Conservation (phyloP, 2,329 filamentous ascomycete species). For the Thielaviopsis ethacetica region DNA sequence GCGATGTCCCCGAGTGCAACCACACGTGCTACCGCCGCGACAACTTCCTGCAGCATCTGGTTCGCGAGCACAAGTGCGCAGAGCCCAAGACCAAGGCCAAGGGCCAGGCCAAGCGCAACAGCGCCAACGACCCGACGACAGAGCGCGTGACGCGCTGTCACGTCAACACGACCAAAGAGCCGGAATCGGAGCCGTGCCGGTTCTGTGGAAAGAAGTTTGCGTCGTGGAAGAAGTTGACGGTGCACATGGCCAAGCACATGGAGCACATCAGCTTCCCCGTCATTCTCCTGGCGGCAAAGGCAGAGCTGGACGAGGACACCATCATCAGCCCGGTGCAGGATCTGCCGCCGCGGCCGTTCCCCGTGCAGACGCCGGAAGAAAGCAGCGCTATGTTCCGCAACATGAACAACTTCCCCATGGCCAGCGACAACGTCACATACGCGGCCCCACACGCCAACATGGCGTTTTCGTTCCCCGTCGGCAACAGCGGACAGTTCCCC, state of each 20-base stretch:
- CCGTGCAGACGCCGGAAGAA: neutral
- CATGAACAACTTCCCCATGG: neutral
- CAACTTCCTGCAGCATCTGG: slow-evolving; percentile 84
- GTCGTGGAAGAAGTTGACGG: slow-evolving; percentile 84
- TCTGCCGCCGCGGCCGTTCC: slow-evolving; percentile 24
- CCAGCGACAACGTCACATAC: neutral
- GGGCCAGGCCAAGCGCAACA: slow-evolving; percentile 44
- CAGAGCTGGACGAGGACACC: slow-evolving; percentile 40
- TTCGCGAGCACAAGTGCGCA: slow-evolving; percentile 73
- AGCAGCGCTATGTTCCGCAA: slow-evolving; percentile 12
- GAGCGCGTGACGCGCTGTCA: slow-evolving; percentile 64
- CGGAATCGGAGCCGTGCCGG: slow-evolving; percentile 64
- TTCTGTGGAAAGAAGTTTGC: slow-evolving; percentile 72
- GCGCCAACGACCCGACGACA: slow-evolving; percentile 51
- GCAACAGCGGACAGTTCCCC: too few relatives aligned
- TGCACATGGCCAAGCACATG: slow-evolving; percentile 91
- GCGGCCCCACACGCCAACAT: neutral
- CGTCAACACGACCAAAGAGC: slow-evolving; percentile 45
- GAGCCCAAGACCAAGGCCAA: slow-evolving; percentile 71
- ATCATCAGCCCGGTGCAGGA: slow-evolving; percentile 53
- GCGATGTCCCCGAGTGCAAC: slow-evolving; percentile 61
- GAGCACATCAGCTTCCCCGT: slow-evolving; percentile 78
- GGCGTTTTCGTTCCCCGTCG: neutral
- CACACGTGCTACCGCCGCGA: slow-evolving; percentile 78
- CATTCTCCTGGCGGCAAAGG: slow-evolving; percentile 39